Conservation (phyloP, 2,329 filamentous ascomycete genomes). For the Verticillium longisporum region DNA sequence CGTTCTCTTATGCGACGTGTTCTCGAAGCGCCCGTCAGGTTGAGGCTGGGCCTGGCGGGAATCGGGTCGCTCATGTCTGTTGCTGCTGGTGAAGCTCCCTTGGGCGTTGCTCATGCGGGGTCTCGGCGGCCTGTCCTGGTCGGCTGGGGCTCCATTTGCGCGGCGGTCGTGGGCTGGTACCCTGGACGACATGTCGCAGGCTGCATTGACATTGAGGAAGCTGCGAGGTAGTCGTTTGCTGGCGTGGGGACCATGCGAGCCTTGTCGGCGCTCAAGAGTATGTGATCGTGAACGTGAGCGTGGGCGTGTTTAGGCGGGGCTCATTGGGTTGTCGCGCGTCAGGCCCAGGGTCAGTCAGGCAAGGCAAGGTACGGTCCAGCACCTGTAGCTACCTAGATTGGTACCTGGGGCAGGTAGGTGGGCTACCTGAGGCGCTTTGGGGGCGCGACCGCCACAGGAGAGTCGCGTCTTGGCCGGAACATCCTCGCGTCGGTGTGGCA, state of each 20-base stretch:
- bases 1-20: constrained; percentile 47
- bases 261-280: not conserved
- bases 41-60: constrained; percentile 28
- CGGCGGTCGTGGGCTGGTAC: constrained; percentile 34
- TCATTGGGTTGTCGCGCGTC: not conserved
- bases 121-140: constrained; percentile 17
- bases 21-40: constrained; percentile 25
- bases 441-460: not conserved
- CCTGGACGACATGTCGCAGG: constrained; percentile 33
- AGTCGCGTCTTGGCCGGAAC: not conserved
- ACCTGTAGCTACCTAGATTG: too few relatives aligned
- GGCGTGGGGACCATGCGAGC: not conserved
- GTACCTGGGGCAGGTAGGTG: not conserved
- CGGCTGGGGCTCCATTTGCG: constrained; percentile 30
- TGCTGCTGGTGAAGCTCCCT: constrained; percentile 14
- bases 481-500: constrained; percentile 1
- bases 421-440: not conserved
- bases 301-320: not conserved
- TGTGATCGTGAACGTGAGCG: not conserved
- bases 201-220: constrained; percentile 25
- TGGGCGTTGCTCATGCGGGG: constrained; percentile 26
- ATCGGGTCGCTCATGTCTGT: constrained; percentile 26
- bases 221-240: not conserved
- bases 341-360: not conserved
- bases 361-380: not conserved